Evolutionary conservation across 2,329 filamentous ascomycete species (phyloP).

Genomic region (Bipolaris sorokiniana): DNA sequence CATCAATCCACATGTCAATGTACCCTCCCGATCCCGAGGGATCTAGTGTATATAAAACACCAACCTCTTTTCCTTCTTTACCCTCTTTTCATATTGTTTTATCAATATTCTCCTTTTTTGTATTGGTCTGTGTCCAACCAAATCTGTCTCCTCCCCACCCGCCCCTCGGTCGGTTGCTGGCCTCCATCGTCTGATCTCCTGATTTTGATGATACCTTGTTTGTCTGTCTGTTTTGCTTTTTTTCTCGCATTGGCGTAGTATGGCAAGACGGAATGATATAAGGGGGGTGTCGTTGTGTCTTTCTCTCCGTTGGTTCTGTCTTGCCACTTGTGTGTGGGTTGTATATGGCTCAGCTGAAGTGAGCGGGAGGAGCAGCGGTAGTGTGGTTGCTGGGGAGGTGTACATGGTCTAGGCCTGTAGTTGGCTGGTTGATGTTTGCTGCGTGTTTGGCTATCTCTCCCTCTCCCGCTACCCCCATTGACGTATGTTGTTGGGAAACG

Average conservation of each 20-base stretch:
- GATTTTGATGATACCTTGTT: slow-evolving; percentile 6
- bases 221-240: background rate
- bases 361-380: background rate
- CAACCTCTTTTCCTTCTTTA: slow-evolving; percentile 5
- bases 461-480: slow-evolving; percentile 1
- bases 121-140: slow-evolving; percentile 13
- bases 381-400: background rate
- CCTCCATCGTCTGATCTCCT: slow-evolving; percentile 4
- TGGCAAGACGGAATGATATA: slow-evolving; percentile 11
- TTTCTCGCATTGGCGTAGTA: slow-evolving; percentile 7
- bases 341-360: background rate
- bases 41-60: slow-evolving; percentile 8
- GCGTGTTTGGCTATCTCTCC: background rate
- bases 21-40: background rate
- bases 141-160: background rate
- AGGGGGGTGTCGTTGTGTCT: background rate
- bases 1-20: background rate
- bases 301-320: background rate
- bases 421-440: background rate
- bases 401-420: background rate
- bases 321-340: slow-evolving; percentile 2
- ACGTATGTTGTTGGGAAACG: slow-evolving; percentile 8
- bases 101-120: slow-evolving; percentile 1
- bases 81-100: slow-evolving; percentile 9
- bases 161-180: slow-evolving; percentile 2